These are phyloP conservation scores for Candida pseudoviswanathii DNA, from an alignment of 1,139 yeast genomes.

Conservation along the genomic window DNA sequence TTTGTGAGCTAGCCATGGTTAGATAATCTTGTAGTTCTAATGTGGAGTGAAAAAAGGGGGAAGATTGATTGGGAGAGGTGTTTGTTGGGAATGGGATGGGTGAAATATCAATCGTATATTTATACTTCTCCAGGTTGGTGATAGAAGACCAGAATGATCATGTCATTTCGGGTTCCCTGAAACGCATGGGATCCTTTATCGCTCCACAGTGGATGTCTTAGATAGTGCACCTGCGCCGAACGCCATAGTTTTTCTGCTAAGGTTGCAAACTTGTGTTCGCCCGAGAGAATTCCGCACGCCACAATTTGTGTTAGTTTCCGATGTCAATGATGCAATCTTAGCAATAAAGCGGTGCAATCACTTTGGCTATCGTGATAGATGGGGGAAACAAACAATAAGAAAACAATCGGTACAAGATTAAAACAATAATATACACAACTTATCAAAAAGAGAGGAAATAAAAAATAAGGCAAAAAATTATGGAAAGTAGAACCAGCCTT, in stretches of 20 bases:
- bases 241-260: slow-evolving; percentile 6
- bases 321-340: slow-evolving; percentile 3
- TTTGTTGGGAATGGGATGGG: neutral
- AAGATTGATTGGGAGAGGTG: neutral
- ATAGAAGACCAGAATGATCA: too few species aligned
- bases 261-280: neutral
- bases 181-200: neutral
- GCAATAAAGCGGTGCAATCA: neutral
- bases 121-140: neutral
- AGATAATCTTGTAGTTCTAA: neutral
- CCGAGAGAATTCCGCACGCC: neutral
- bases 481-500: neutral
- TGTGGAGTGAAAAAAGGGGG: neutral
- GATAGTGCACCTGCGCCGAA: neutral
- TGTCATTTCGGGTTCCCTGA: too few species aligned
- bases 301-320: neutral
- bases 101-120: neutral
- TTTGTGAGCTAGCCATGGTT: slow-evolving; percentile 12
- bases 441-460: neutral
- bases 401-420: neutral
- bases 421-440: neutral
- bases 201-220: neutral
- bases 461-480: neutral
- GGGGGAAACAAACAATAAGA: neutral
- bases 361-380: neutral